Conservation (phyloP, 345 rosid species). For the Eucalyptus marginata region DNA sequence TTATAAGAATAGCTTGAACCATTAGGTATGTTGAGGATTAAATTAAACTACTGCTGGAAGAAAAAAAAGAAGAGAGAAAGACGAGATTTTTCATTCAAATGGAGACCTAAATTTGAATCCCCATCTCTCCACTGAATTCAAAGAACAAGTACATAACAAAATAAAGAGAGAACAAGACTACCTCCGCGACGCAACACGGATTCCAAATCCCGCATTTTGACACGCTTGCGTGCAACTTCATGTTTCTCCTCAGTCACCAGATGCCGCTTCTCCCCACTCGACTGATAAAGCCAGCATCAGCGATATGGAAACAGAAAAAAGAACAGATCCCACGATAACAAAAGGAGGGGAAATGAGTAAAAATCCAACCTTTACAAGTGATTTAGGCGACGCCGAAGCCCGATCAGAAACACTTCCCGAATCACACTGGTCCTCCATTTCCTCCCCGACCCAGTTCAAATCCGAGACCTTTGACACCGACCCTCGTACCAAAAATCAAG, state of each 20-base stretch:
- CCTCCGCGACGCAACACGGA: not conserved
- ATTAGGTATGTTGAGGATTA: not conserved
- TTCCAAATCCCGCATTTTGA: conserved; percentile 6
- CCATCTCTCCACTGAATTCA: not conserved
- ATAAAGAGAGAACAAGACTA: not conserved
- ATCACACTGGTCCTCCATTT: conserved; percentile 23
- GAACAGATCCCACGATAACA: not conserved
- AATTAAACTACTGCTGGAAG: not conserved
- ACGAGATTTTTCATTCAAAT: not conserved
- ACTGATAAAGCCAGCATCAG: conserved; percentile 3
- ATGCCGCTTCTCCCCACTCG: conserved; percentile 14
- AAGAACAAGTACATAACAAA: not conserved
- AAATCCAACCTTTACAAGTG: conserved; percentile 12
- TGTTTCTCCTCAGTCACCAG: conserved; percentile 3
- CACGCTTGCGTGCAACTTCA: not conserved
- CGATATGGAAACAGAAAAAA: not conserved
- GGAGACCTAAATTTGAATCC: not conserved
- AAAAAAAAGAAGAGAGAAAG: not conserved
- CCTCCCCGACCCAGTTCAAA: conserved; percentile 2
- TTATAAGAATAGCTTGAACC: not conserved
- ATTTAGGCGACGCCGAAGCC: not conserved
- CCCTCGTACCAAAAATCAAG: not conserved
- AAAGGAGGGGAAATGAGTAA: not conserved
- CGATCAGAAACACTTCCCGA: not conserved
- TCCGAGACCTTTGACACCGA: conserved; percentile 1